phyloP scores from a whole-genome alignment of 129 eudicot species.

The Apium graveolens region DNA sequence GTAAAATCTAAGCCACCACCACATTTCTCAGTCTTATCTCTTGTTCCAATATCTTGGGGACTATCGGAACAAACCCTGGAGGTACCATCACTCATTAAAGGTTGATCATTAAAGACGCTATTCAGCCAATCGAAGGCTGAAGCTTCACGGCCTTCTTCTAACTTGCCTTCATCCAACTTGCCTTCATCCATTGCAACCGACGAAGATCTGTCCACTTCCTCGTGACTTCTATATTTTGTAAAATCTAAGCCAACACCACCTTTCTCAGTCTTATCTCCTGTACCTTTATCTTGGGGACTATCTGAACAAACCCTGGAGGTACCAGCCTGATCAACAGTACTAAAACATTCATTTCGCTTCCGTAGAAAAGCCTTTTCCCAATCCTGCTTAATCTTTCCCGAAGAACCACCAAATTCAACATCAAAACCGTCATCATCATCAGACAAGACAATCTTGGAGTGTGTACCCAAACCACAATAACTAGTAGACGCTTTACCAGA shows the following conservation, averaged over 20 bases:
- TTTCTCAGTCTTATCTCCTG: not conserved
- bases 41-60: slow-evolving; percentile 16
- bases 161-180: too few species aligned
- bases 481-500: slow-evolving; percentile 31
- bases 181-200: too few species aligned
- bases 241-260: too few species aligned
- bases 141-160: too few species aligned
- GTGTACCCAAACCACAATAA: slow-evolving; percentile 28
- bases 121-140: too few species aligned
- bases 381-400: slow-evolving; percentile 48
- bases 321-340: slow-evolving; percentile 11
- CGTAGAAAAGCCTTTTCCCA: slow-evolving; percentile 80
- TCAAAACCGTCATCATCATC: slow-evolving; percentile 33
- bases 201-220: too few species aligned
- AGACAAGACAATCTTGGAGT: slow-evolving; percentile 36
- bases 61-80: slow-evolving; percentile 9
- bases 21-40: not conserved
- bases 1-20: not conserved
- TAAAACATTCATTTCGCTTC: slow-evolving; percentile 30
- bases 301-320: slow-evolving; percentile 13
- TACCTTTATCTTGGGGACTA: slow-evolving; percentile 14
- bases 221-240: too few species aligned
- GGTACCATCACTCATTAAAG: too few species aligned
- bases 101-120: too few species aligned
- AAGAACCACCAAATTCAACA: slow-evolving; percentile 50